phyloP scores from a whole-genome alignment of 352 stramenopile species.

The Phytophthora podocarpi region DNA sequence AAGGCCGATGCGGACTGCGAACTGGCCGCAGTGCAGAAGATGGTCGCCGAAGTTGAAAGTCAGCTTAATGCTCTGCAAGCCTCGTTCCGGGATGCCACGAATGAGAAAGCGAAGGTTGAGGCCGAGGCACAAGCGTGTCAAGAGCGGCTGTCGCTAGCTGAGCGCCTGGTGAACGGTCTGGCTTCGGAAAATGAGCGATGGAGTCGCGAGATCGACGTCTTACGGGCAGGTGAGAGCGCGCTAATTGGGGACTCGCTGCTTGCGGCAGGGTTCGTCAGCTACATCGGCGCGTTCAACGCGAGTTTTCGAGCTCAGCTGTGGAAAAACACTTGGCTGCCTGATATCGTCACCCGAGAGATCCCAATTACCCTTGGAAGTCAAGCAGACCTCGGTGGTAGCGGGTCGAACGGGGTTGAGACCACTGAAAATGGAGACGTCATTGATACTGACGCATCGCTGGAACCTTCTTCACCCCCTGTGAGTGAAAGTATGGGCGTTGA shows the following conservation, averaged over 20 bases:
- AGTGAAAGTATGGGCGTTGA: constrained; percentile 55
- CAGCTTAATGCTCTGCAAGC: constrained; percentile 80
- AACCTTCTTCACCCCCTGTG: background rate
- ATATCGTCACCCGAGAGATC: constrained; percentile 88
- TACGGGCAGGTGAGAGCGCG: constrained; percentile 72
- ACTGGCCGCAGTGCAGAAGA: constrained; percentile 78
- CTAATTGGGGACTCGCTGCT: constrained; percentile 91
- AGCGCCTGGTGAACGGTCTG: constrained; percentile 89
- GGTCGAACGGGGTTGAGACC: background rate
- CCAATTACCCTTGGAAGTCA: constrained; percentile 59
- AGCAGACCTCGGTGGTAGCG: constrained; percentile 9
- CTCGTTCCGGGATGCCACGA: constrained; percentile 86
- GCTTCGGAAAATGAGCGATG: constrained; percentile 91
- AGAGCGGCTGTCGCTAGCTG: constrained; percentile 85
- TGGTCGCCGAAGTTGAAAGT: constrained; percentile 83
- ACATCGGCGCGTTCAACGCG: constrained; percentile 92
- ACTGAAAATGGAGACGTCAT: background rate
- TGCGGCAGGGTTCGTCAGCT: constrained; percentile 90
- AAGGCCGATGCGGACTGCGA: constrained; percentile 87
- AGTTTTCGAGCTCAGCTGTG: constrained; percentile 84
- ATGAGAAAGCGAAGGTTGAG: constrained; percentile 92
- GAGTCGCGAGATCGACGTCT: constrained; percentile 86
- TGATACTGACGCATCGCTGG: constrained; percentile 1
- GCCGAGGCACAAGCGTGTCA: constrained; percentile 86
- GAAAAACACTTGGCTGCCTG: constrained; percentile 86